Conservation (phyloP, 345 rosid genomes). For the Moringa oleifera region DNA sequence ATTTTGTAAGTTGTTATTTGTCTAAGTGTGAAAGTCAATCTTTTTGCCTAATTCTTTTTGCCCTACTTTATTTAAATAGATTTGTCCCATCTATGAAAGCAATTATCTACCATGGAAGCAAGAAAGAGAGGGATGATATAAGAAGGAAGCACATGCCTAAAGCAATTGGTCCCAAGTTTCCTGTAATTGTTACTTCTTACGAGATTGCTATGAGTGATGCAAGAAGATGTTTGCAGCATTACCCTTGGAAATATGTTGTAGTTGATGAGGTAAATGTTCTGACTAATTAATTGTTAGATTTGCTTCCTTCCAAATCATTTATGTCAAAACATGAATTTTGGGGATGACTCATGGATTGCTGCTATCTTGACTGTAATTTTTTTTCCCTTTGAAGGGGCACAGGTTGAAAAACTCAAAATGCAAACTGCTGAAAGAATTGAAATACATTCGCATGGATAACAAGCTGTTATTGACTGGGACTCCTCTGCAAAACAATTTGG, state of each 20-base stretch:
- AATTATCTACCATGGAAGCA: slow-evolving; percentile 78
- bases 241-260: slow-evolving; percentile 83
- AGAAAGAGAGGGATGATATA: slow-evolving; percentile 57
- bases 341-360: slow-evolving; percentile 2
- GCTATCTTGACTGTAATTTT: slow-evolving; percentile 5
- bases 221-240: slow-evolving; percentile 51
- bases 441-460: slow-evolving; percentile 48
- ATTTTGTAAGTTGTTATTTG: slow-evolving; percentile 1
- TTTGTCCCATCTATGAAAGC: slow-evolving; percentile 70
- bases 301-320: not conserved
- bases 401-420: slow-evolving; percentile 85
- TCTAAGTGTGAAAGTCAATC: slow-evolving; percentile 1
- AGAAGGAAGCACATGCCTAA: slow-evolving; percentile 68
- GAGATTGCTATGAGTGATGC: slow-evolving; percentile 88
- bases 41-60: not conserved
- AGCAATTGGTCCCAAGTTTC: slow-evolving; percentile 72
- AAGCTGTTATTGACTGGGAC: slow-evolving; percentile 94
- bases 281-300: not conserved
- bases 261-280: slow-evolving; percentile 77
- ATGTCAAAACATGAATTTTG: not conserved
- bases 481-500: slow-evolving; percentile 88
- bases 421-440: slow-evolving; percentile 69
- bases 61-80: slow-evolving; percentile 30
- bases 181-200: slow-evolving; percentile 80
- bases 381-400: slow-evolving; percentile 59